Evolutionary conservation across 306 rosid genomes (phyloP).

Genomic region (Gastrolobium bilobum): DNA sequence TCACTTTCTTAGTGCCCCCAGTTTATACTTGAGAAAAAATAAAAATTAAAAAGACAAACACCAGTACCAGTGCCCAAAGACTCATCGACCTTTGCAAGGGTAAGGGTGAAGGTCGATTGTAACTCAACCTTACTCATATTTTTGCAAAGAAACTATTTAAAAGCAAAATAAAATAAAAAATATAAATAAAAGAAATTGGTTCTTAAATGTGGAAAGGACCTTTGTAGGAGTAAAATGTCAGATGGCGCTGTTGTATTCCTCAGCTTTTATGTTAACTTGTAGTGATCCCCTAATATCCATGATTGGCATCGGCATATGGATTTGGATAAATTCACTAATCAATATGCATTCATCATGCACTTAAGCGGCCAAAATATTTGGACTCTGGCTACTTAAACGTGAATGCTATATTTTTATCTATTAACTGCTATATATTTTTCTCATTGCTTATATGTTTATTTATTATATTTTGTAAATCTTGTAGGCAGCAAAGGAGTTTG

Average conservation of each 20-base stretch:
- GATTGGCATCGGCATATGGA: background rate
- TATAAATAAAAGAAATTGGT: conserved; percentile 4
- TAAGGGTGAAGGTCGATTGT: too few species aligned
- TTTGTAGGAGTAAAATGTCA: conserved; percentile 6
- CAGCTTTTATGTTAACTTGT: conserved; percentile 16
- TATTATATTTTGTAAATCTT: conserved; percentile 44
- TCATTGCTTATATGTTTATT: conserved; percentile 35
- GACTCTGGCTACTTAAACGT: conserved; percentile 7
- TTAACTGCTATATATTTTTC: background rate
- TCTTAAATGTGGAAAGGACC: background rate
- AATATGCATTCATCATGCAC: background rate
- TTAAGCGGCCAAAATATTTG: conserved; percentile 2
- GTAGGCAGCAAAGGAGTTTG: conserved; percentile 99
- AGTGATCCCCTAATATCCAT: conserved; percentile 1
- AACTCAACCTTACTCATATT: too few species aligned
- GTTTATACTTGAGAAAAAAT: too few species aligned
- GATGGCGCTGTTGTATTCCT: background rate
- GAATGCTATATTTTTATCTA: background rate
- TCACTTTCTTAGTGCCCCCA: too few species aligned
- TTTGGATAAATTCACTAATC: conserved; percentile 19
- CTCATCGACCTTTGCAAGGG: too few species aligned
- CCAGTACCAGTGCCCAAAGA: too few species aligned
- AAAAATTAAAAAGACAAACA: too few species aligned
- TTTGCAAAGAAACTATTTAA: background rate
- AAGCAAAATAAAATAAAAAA: background rate